Conservation (phyloP, 2,329 filamentous ascomycete genomes). For the Arachnopeziza araneosa region DNA sequence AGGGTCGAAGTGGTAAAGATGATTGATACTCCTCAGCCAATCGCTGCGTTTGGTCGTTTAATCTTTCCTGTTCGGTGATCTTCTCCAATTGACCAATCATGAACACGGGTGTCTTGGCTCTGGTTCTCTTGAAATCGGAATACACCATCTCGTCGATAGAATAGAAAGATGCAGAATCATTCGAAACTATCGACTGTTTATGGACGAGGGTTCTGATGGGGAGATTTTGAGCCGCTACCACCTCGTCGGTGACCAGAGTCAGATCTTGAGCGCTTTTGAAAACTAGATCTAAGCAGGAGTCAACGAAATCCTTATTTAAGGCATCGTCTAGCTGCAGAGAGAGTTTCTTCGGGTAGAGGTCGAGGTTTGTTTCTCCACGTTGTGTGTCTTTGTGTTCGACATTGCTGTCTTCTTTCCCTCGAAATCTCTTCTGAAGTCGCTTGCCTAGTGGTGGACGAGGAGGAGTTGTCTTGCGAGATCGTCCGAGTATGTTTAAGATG, state of each 20-base stretch:
- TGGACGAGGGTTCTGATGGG: not conserved
- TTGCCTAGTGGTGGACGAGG: not conserved
- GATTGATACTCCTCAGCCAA: constrained; percentile 24
- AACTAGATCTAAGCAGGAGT: not conserved
- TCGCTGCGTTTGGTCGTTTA: constrained; percentile 5
- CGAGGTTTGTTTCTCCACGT: too few relatives aligned
- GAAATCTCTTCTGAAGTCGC: not conserved
- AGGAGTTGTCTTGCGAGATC: not conserved
- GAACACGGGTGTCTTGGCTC: constrained; percentile 27
- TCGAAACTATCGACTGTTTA: constrained; percentile 2
- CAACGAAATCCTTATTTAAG: not conserved
- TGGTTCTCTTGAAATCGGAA: constrained; percentile 5
- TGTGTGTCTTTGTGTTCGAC: too few relatives aligned
- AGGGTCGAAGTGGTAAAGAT: constrained; percentile 12
- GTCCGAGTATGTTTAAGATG: not conserved
- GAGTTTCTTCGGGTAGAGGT: not conserved
- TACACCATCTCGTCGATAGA: constrained; percentile 4
- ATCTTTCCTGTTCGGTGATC: not conserved
- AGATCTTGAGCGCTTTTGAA: not conserved
- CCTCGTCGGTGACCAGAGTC: not conserved
- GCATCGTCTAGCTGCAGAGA: not conserved
- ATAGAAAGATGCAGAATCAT: constrained; percentile 11
- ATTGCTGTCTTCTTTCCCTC: not conserved
- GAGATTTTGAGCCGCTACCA: not conserved
- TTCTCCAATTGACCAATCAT: constrained; percentile 26